These are phyloP conservation scores for Westerdykella ornata DNA, from an alignment of 2,329 filamentous ascomycete species.

Conservation along the genomic window DNA sequence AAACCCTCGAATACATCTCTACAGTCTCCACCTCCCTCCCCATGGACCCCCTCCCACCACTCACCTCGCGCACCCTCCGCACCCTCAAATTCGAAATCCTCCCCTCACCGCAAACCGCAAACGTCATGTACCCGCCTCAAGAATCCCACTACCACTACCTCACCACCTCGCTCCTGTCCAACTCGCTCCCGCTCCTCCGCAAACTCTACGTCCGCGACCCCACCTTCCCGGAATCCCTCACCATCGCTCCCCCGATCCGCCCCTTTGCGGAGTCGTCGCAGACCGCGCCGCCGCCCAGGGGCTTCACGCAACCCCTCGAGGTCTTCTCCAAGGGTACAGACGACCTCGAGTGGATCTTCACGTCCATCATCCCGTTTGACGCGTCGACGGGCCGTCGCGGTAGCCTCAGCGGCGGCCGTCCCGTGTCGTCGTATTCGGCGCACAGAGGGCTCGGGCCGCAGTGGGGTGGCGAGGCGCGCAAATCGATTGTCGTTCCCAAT, in stretches of 20 bases:
- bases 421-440: constrained; percentile 42
- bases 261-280: constrained; percentile 41
- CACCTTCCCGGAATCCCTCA: constrained; percentile 71
- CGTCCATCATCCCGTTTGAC: constrained; percentile 50
- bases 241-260: constrained; percentile 60
- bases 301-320: constrained; percentile 52
- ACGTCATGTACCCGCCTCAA: constrained; percentile 48
- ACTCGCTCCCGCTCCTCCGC: constrained; percentile 64
- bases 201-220: constrained; percentile 82
- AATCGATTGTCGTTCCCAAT: constrained; percentile 59
- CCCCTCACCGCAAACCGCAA: constrained; percentile 45
- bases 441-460: constrained; percentile 47
- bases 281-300: constrained; percentile 12
- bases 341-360: constrained; percentile 63
- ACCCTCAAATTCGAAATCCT: constrained; percentile 80
- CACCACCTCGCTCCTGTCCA: constrained; percentile 70
- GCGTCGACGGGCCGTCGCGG: constrained; percentile 35
- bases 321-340: constrained; percentile 62
- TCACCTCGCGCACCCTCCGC: constrained; percentile 62
- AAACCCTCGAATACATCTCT: constrained; percentile 53
- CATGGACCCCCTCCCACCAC: constrained; percentile 51
- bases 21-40: constrained; percentile 53
- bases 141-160: constrained; percentile 77
- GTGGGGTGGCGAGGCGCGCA: constrained; percentile 55
- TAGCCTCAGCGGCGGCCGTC: constrained; percentile 38